phyloP scores from a whole-genome alignment of 768 basidiomycete genomes.

The Tricholoma saponaceum region DNA sequence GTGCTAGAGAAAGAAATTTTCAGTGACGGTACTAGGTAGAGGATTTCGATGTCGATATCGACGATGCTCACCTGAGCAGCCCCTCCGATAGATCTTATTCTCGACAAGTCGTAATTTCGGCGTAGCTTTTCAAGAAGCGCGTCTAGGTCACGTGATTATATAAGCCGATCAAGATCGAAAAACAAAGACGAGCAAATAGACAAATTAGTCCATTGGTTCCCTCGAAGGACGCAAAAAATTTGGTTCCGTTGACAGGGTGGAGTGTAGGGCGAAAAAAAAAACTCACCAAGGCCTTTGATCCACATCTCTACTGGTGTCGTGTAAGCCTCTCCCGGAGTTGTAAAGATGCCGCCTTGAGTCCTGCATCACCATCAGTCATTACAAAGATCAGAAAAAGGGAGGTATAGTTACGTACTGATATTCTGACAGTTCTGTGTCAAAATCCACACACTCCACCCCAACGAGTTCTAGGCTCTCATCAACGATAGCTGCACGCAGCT shows the following conservation, averaged over 20 bases:
- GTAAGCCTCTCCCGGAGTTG: constrained; percentile 80
- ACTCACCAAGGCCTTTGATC: constrained; percentile 80
- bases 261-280: constrained; percentile 17
- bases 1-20: constrained; percentile 35
- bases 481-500: constrained; percentile 77
- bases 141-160: constrained; percentile 45
- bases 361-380: constrained; percentile 32
- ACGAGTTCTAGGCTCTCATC: constrained; percentile 81
- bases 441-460: constrained; percentile 79
- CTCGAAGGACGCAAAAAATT: constrained; percentile 42
- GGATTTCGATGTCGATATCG: no score
- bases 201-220: constrained; percentile 21
- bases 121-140: constrained; percentile 70
- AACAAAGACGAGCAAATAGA: constrained; percentile 12
- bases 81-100: constrained; percentile 75
- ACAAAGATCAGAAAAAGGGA: constrained; percentile 11
- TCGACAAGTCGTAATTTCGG: constrained; percentile 62
- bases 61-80: constrained; percentile 60
- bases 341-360: constrained; percentile 84
- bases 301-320: constrained; percentile 90
- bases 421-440: constrained; percentile 75
- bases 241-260: constrained; percentile 48
- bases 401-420: constrained; percentile 64
- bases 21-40: not conserved
- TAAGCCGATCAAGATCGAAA: constrained; percentile 25